Percentiles rank a stretch among this genome's conserved stretches.
These are phyloP conservation scores for Chrysanthemum lavandulifolium DNA, from an alignment of 129 eudicot genomes.

Conservation along the genomic window DNA sequence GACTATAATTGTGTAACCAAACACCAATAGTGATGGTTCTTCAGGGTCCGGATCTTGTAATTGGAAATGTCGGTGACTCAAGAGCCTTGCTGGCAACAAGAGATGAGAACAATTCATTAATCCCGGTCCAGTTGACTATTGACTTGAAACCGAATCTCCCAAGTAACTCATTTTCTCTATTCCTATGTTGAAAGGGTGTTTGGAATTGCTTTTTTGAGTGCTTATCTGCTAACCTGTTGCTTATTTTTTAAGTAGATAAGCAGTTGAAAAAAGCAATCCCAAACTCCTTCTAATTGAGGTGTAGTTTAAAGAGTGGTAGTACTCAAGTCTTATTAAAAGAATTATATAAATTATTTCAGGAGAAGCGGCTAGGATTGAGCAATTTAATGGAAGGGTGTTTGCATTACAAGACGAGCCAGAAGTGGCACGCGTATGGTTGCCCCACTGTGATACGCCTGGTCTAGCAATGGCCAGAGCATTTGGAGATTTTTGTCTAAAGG, in stretches of 20 bases:
- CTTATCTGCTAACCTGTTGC: no score
- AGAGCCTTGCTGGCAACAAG: slow-evolving; percentile 75
- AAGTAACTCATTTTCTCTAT: slow-evolving; percentile 30
- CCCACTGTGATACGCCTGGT: slow-evolving; percentile 81
- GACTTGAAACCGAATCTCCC: slow-evolving; percentile 85
- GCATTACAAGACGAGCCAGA: slow-evolving; percentile 85
- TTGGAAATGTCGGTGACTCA: slow-evolving; percentile 82
- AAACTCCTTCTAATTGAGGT: neutral
- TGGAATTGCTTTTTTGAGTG: slow-evolving; percentile 3
- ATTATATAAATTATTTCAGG: slow-evolving; percentile 32
- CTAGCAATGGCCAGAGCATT: slow-evolving; percentile 98
- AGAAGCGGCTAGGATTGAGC: slow-evolving; percentile 78
- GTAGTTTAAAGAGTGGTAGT: neutral
- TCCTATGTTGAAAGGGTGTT: no score
- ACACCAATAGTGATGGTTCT: neutral
- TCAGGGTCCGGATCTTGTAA: slow-evolving; percentile 76
- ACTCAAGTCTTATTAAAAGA: neutral
- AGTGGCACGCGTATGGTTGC: slow-evolving; percentile 85
- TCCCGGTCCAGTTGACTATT: slow-evolving; percentile 73
- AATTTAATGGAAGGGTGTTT: slow-evolving; percentile 80
- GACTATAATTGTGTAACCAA: no score
- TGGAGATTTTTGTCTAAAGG: slow-evolving; percentile 92
- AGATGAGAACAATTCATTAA: slow-evolving; percentile 45
- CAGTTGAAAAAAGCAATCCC: no score
- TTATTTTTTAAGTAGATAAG: neutral